Conservation (phyloP, 2,329 filamentous ascomycete genomes). For the Sclerotinia glacialis region DNA sequence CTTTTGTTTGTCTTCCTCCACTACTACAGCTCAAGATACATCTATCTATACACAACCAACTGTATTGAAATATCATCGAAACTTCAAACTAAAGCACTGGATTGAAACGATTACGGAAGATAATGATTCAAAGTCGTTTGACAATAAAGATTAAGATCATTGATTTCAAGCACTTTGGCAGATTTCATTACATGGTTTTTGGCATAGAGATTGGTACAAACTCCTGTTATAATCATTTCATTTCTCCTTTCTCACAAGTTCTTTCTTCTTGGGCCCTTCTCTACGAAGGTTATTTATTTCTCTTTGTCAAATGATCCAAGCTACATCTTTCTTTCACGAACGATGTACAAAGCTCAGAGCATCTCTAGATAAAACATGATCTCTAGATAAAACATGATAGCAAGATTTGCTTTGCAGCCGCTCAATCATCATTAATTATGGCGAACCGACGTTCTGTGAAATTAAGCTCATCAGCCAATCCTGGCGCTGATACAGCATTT, state of each 20-base stretch:
- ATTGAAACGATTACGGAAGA: no score
- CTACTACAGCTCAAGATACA: no score
- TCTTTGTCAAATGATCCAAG: background rate
- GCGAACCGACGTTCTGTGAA: background rate
- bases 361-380: background rate
- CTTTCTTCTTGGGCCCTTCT: background rate
- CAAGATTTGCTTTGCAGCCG: background rate
- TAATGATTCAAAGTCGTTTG: background rate
- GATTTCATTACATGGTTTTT: background rate
- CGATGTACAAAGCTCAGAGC: background rate
- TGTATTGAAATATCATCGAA: no score
- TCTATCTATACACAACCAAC: no score
- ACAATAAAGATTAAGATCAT: no score
- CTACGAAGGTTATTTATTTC: background rate
- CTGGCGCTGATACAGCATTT: background rate
- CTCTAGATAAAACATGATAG: background rate
- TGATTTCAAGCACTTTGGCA: no score
- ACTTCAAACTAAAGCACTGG: no score
- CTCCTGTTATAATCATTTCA: background rate
- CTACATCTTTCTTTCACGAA: background rate
- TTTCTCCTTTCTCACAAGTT: background rate
- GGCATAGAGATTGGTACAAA: background rate
- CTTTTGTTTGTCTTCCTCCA: background rate
- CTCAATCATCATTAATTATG: background rate
- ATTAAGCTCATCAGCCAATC: background rate